Percentiles rank a stretch among this genome's conserved stretches.
Evolutionary conservation across 306 rosid genomes (phyloP).

Genomic region (Urtica urens): DNA sequence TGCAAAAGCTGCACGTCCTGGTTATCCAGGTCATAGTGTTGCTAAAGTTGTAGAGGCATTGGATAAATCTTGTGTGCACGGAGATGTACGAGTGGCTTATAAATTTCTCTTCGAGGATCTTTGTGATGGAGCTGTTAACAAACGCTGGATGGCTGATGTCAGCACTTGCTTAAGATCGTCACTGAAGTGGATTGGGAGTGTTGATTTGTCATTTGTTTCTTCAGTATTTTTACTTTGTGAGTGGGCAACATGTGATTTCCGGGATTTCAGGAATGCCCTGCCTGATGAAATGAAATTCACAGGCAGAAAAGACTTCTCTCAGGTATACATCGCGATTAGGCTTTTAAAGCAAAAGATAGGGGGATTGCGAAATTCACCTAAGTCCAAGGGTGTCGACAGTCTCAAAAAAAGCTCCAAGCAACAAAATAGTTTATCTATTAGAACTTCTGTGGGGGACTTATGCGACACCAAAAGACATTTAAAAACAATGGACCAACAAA

Average conservation of each 20-base stretch:
- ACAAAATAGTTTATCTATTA: slow-evolving; percentile 24
- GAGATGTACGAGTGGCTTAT: slow-evolving; percentile 56
- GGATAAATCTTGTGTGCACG: slow-evolving; percentile 65
- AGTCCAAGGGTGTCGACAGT: slow-evolving; percentile 22
- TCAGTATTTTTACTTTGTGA: slow-evolving; percentile 87
- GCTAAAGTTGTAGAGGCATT: slow-evolving; percentile 70
- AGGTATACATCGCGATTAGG: slow-evolving; percentile 59
- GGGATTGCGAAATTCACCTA: slow-evolving; percentile 36
- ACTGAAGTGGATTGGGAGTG: slow-evolving; percentile 66
- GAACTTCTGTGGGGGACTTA: slow-evolving; percentile 19
- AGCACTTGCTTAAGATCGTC: slow-evolving; percentile 78
- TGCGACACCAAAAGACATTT: slow-evolving; percentile 27
- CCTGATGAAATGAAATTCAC: slow-evolving; percentile 57
- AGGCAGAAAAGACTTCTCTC: slow-evolving; percentile 77
- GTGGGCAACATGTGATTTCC: slow-evolving; percentile 96
- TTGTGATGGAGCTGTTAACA: slow-evolving; percentile 50
- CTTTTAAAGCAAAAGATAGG: slow-evolving; percentile 60
- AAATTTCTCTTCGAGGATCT: slow-evolving; percentile 69
- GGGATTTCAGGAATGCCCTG: slow-evolving; percentile 55
- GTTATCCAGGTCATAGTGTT: slow-evolving; percentile 54
- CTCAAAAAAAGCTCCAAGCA: slow-evolving; percentile 33
- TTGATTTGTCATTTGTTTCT: slow-evolving; percentile 42
- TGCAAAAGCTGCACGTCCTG: slow-evolving; percentile 63
- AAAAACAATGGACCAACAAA: slow-evolving; percentile 24
- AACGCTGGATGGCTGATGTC: slow-evolving; percentile 65